Percentiles rank a stretch among this genome's conserved stretches.
Evolutionary conservation across 2,329 filamentous ascomycete genomes (phyloP).

Genomic region (Fusarium nodosum): DNA sequence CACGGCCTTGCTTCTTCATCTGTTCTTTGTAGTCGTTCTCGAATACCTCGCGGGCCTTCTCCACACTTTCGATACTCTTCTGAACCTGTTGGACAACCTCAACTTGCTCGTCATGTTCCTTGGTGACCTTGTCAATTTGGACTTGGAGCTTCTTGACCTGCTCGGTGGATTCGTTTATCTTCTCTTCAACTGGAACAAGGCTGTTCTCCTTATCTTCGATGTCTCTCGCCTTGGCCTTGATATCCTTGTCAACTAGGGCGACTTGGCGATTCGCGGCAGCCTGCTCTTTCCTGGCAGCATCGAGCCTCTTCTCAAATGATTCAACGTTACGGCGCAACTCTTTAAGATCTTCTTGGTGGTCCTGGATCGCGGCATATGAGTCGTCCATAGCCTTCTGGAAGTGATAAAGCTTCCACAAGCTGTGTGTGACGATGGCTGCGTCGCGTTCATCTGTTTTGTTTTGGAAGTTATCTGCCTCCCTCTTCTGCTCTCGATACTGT

Average conservation of each 20-base stretch:
- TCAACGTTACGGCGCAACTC: conserved; percentile 91
- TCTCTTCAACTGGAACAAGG: conserved; percentile 91
- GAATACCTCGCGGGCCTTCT: conserved; percentile 90
- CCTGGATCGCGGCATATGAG: conserved; percentile 89
- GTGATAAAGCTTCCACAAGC: conserved; percentile 96
- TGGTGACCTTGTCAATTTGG: conserved; percentile 77
- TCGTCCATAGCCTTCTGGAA: conserved; percentile 95
- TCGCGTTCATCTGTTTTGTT: conserved; percentile 92
- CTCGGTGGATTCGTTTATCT: conserved; percentile 82
- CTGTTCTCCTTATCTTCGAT: conserved; percentile 89
- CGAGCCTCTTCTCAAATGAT: conserved; percentile 83
- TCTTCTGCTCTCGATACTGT: conserved; percentile 96
- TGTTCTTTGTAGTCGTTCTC: conserved; percentile 88
- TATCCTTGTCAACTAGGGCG: conserved; percentile 83
- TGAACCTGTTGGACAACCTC: conserved; percentile 78
- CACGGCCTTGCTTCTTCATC: conserved; percentile 86
- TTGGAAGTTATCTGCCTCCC: conserved; percentile 93
- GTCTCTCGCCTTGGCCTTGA: conserved; percentile 86
- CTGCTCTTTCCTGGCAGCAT: conserved; percentile 87
- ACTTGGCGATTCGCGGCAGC: conserved; percentile 81
- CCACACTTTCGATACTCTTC: conserved; percentile 85
- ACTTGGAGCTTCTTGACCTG: conserved; percentile 77
- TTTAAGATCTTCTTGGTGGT: conserved; percentile 94
- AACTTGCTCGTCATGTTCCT: conserved; percentile 81
- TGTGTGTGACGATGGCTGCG: conserved; percentile 90